Conservation (phyloP, 805 yeast genomes). For the Zygotorulaspora danielsina region DNA sequence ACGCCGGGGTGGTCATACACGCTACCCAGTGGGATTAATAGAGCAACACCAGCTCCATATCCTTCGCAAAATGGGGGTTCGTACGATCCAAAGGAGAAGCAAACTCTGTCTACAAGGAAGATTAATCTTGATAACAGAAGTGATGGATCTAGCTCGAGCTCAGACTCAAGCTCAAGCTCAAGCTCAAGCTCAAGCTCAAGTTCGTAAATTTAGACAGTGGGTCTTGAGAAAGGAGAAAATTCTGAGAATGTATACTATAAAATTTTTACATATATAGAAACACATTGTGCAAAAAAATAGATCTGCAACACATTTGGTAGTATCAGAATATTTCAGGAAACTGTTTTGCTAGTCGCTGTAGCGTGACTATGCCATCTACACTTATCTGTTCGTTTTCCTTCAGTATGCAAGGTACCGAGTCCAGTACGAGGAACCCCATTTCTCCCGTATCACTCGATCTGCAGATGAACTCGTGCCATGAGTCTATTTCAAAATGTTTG, state of each 20-base stretch:
- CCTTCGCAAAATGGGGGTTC: conserved; percentile 58
- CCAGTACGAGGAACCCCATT: conserved; percentile 32
- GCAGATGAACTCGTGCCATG: conserved; percentile 37
- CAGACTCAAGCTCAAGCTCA: not conserved
- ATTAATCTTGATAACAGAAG: conserved; percentile 16
- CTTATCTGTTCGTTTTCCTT: conserved; percentile 30
- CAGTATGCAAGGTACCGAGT: conserved; percentile 31
- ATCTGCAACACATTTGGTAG: too few relatives aligned
- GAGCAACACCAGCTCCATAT: conserved; percentile 65
- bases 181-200: not conserved
- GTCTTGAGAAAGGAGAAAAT: not conserved
- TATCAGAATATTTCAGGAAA: conserved; percentile 33
- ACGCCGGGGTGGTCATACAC: conserved; percentile 86
- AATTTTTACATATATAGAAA: conserved; percentile 1
- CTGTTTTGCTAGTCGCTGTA: conserved; percentile 28
- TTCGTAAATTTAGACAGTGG: not conserved
- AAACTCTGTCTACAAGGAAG: conserved; percentile 35
- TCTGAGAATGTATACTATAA: not conserved
- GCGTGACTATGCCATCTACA: conserved; percentile 32
- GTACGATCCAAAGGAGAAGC: conserved; percentile 58
- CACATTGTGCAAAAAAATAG: too few relatives aligned
- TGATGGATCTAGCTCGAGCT: not conserved
- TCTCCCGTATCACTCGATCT: conserved; percentile 35
- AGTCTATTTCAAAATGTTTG: conserved; percentile 25
- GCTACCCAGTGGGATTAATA: conserved; percentile 57